phyloP scores from a whole-genome alignment of 192 early-diverging fungal species.

The Coemansia sp. region DNA sequence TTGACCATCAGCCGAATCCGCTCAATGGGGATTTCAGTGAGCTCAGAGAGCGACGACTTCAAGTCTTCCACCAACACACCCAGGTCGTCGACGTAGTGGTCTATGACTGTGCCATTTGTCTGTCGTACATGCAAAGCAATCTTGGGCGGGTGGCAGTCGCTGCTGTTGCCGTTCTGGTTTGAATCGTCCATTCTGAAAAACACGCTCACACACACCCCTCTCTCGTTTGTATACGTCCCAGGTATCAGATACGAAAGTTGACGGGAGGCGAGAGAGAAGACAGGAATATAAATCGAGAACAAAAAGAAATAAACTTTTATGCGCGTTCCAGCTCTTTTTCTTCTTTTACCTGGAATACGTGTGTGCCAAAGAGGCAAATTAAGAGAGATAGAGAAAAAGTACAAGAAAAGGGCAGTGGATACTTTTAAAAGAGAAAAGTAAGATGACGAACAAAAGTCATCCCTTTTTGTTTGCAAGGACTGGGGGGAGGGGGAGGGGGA shows the following conservation, averaged over 20 bases:
- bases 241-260: not conserved
- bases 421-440: not conserved
- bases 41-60: constrained; percentile 28
- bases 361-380: not conserved
- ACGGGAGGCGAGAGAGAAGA: not conserved
- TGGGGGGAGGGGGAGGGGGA: not conserved
- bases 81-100: constrained; percentile 13
- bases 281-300: not conserved
- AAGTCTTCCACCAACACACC: constrained; percentile 23
- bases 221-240: not conserved
- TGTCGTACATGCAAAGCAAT: constrained; percentile 29
- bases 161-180: constrained; percentile 8
- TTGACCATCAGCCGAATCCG: constrained; percentile 41
- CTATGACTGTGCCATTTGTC: constrained; percentile 33
- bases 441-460: not conserved
- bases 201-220: not conserved
- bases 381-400: not conserved
- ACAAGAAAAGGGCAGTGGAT: not conserved
- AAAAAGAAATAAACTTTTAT: not conserved
- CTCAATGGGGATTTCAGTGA: constrained; percentile 31
- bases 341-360: not conserved
- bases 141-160: constrained; percentile 12
- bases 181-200: constrained; percentile 11
- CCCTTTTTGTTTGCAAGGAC: not conserved
- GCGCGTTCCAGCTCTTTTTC: not conserved